Conservation (phyloP, 192 early-diverging fungal species). For the Backusella parvicylindrica region DNA sequence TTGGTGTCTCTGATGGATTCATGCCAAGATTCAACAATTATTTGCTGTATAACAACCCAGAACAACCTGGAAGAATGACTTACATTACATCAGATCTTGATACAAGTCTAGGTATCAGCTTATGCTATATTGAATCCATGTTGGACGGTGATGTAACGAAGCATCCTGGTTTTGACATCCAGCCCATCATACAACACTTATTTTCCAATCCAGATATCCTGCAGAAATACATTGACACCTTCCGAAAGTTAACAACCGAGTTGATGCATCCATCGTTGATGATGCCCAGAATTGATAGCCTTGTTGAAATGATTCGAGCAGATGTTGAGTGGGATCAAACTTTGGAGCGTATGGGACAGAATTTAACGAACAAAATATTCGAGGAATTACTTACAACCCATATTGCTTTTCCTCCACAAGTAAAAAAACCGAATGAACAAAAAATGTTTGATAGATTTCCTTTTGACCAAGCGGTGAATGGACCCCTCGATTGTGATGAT, state of each 20-base stretch:
- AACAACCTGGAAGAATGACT: not conserved
- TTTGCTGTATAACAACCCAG: not conserved
- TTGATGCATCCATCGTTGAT: not conserved
- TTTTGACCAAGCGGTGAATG: not conserved
- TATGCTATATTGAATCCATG: not conserved
- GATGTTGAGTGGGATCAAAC: not conserved
- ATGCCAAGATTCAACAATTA: not conserved
- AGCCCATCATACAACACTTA: not conserved
- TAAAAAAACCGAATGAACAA: too few species aligned
- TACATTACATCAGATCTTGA: conserved; percentile 5
- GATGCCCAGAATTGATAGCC: not conserved
- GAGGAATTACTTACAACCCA: too few species aligned
- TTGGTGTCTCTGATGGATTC: too few species aligned
- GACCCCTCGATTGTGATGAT: not conserved
- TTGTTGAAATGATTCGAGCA: not conserved
- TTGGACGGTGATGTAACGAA: not conserved
- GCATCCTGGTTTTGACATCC: conserved; percentile 1
- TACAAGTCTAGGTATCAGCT: not conserved
- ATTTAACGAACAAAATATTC: not conserved
- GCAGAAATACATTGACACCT: not conserved
- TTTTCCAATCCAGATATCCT: not conserved
- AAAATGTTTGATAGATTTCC: too few species aligned
- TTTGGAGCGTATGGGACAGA: not conserved
- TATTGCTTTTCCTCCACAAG: too few species aligned
- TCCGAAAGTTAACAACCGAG: not conserved